Conservation (phyloP, 2,329 filamentous ascomycete species). For the Calonectria crousiana region DNA sequence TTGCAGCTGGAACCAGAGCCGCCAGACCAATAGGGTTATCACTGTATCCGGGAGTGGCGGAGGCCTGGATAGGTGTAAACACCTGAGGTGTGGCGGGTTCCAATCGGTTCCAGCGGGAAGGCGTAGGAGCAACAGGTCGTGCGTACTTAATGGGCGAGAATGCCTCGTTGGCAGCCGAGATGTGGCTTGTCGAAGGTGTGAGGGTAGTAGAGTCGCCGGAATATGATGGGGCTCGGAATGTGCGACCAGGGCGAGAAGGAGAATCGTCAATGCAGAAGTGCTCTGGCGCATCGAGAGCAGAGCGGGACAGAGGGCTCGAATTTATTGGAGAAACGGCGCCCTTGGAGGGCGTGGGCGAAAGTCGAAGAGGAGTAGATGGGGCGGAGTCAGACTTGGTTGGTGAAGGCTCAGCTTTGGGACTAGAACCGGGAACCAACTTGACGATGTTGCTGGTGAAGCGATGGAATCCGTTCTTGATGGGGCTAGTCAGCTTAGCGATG, state of each 20-base stretch:
- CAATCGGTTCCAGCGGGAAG: conserved; percentile 41
- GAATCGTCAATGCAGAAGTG: conserved; percentile 12
- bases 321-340: not conserved
- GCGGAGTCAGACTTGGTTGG: conserved; percentile 46
- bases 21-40: conserved; percentile 37
- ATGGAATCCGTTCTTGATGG: conserved; percentile 40
- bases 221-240: conserved; percentile 33
- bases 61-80: conserved; percentile 29
- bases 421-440: conserved; percentile 44
- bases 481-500: conserved; percentile 41
- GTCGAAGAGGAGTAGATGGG: conserved; percentile 43
- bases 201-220: conserved; percentile 34
- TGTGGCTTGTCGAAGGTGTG: conserved; percentile 16
- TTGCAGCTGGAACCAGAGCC: conserved; percentile 31
- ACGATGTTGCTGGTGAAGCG: conserved; percentile 47
- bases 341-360: conserved; percentile 26
- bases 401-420: conserved; percentile 42
- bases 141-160: conserved; percentile 36
- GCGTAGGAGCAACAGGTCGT: conserved; percentile 47
- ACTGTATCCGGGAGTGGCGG: conserved; percentile 16
- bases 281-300: conserved; percentile 6
- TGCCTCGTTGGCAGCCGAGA: conserved; percentile 21
- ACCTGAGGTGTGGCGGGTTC: conserved; percentile 40
- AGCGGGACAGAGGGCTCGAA: conserved; percentile 31
- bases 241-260: conserved; percentile 34